phyloP scores from a whole-genome alignment of 352 stramenopile species.

The Pythium folliculosum region DNA sequence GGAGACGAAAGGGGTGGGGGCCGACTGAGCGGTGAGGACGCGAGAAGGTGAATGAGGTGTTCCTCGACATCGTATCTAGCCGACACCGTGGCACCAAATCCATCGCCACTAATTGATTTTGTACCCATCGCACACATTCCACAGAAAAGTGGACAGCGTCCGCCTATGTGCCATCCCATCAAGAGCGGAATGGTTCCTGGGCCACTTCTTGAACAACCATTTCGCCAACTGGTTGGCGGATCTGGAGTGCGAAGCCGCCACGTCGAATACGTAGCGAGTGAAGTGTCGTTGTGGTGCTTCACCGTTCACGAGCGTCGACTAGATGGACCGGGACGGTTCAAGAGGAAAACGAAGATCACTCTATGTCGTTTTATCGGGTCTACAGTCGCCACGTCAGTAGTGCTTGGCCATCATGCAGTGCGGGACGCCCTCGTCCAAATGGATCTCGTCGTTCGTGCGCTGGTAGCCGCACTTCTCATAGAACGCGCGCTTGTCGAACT shows the following conservation, averaged over 20 bases:
- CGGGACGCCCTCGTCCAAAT: slow-evolving; percentile 54
- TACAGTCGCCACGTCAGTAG: background rate
- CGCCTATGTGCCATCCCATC: too few species aligned
- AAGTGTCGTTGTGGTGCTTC: too few species aligned
- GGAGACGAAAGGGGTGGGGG: background rate
- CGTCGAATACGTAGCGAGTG: background rate
- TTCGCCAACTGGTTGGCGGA: too few species aligned
- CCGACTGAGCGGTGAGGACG: background rate
- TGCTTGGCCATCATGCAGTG: slow-evolving; percentile 43
- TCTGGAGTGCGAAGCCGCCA: too few species aligned
- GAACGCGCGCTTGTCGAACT: slow-evolving; percentile 55
- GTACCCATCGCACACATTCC: too few species aligned
- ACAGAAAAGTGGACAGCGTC: too few species aligned
- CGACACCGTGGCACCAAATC: too few species aligned
- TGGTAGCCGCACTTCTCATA: slow-evolving; percentile 73
- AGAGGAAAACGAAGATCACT: background rate
- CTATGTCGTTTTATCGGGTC: background rate
- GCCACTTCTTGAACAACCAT: too few species aligned
- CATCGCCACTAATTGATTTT: background rate
- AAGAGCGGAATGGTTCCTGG: too few species aligned
- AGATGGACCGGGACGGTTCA: too few species aligned
- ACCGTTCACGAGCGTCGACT: too few species aligned
- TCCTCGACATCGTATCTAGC: too few species aligned
- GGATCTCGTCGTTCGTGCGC: slow-evolving; percentile 51
- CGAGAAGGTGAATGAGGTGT: background rate